Conservation (phyloP, 805 yeast species). For the Helenozyma baotianmanensis region DNA sequence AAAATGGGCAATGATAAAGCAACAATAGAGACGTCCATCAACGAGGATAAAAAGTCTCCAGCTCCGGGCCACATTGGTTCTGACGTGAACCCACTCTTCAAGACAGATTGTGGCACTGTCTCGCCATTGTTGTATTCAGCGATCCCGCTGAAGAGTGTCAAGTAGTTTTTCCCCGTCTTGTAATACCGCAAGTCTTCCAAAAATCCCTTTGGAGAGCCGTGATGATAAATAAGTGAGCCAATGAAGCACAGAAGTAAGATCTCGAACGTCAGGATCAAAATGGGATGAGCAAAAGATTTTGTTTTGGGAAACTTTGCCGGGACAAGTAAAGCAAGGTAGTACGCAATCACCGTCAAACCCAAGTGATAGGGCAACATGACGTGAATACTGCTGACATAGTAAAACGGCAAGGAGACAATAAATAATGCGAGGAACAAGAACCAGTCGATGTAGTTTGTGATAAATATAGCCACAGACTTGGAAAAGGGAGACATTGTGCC, state of each 20-base stretch:
- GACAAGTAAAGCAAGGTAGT: conserved; percentile 45
- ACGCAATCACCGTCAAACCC: conserved; percentile 54
- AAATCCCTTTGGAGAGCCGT: conserved; percentile 43
- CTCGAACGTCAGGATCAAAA: conserved; percentile 59
- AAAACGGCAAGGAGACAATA: conserved; percentile 55
- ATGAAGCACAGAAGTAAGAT: conserved; percentile 62
- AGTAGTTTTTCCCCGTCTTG: conserved; percentile 66
- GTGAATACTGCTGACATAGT: conserved; percentile 44
- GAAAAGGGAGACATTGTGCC: conserved; percentile 9
- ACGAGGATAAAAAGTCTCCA: conserved; percentile 66
- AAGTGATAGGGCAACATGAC: conserved; percentile 61
- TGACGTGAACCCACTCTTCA: conserved; percentile 18
- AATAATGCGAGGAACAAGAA: conserved; percentile 43
- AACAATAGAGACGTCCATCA: conserved; percentile 76
- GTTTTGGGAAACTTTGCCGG: conserved; percentile 42
- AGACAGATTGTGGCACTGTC: conserved; percentile 4
- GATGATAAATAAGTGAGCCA: conserved; percentile 47
- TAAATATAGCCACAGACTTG: conserved; percentile 28
- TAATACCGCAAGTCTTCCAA: conserved; percentile 48
- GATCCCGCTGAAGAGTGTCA: conserved; percentile 48
- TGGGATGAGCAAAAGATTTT: conserved; percentile 63
- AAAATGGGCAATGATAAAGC: conserved; percentile 75
- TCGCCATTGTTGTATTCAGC: conserved; percentile 27
- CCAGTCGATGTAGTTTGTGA: conserved; percentile 52
- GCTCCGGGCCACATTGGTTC: conserved; percentile 66